These are phyloP conservation scores for Bothia castanella DNA, from an alignment of 1,284 basidiomycete genomes.

Conservation along the genomic window DNA sequence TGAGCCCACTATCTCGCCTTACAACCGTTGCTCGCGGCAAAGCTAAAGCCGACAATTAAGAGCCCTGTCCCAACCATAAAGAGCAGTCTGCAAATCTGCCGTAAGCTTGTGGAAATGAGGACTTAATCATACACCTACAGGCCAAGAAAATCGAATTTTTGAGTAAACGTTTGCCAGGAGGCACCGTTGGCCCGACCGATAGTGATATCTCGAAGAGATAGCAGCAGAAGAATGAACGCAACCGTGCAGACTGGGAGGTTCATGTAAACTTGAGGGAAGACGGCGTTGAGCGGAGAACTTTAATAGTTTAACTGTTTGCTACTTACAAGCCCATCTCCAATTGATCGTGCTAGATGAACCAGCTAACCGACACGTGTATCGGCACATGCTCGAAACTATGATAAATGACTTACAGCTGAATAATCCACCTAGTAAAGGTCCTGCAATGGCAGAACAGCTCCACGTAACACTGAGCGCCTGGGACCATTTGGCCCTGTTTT, in stretches of 20 bases:
- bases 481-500: constrained; percentile 72
- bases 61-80: constrained; percentile 73
- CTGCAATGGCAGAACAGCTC: constrained; percentile 76
- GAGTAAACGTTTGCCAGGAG: constrained; percentile 52
- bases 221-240: constrained; percentile 52
- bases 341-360: constrained; percentile 35
- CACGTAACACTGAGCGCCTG: constrained; percentile 77
- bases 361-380: constrained; percentile 16
- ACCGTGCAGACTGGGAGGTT: constrained; percentile 71
- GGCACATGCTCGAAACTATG: constrained; percentile 15
- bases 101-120: constrained; percentile 19
- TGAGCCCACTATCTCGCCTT: constrained; percentile 32
- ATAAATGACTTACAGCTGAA: constrained; percentile 60
- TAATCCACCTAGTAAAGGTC: constrained; percentile 70
- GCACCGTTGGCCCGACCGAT: constrained; percentile 43
- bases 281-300: constrained; percentile 12
- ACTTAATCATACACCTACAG: constrained; percentile 48
- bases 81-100: constrained; percentile 45
- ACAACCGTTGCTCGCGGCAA: constrained; percentile 66
- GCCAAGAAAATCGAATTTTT: constrained; percentile 69
- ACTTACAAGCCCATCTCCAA: constrained; percentile 82
- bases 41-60: constrained; percentile 73
- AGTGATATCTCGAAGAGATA: constrained; percentile 55
- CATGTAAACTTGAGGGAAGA: constrained; percentile 56
- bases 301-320: not conserved